Evolutionary conservation across 176 grass and related monocot genomes (phyloP), one percentile per base, ranked within the genome.

Genomic region (Juncus effusus): DNA sequence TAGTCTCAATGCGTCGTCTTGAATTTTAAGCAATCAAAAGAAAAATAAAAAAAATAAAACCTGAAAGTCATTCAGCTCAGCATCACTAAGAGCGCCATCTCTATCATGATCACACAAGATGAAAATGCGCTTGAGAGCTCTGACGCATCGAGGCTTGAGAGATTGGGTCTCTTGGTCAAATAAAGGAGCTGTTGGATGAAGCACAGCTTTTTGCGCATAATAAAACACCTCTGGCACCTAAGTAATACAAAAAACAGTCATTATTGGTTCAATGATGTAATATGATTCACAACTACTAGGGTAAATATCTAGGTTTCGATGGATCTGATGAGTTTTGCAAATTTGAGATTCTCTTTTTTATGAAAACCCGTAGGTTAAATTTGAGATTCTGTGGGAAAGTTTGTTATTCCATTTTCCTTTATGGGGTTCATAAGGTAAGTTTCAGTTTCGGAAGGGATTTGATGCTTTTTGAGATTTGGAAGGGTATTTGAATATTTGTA

Each of bases 21-120:
- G 37, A 70, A 70, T 16, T 70, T 14, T 40, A 38, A 70, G 40
- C 49, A 41, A 56, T 10, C 19, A 28, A 28, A 28, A 28, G 19
- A 28, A 28, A 28, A 15, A 40, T 4, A 9, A 70, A 70, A 3
- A 12, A 63, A 57, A 16, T 39, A 6, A 51, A 69, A 99, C 95
- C 95, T 99, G 95, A 38, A 99, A 99, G 42, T 94, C 83, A n/a
- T 94, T 99, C 49, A 94, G 82, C 75, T 99, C 95, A 7, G 85
- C 78, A 47, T 99, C 95, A 70, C 81, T 99, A 54, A 99, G 86
- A 70, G 86, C 83, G 35, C 89, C 95, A 81, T 99, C 95, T 74
- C 81, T 82, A 67, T 99, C 95, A 42, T 85, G 79, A 60, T 99
- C 89, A 47, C 89, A 94, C 3, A 99, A 36, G 64, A 99, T 99